Evolutionary conservation across 2,329 filamentous ascomycete species (phyloP), one percentile per base, ranked within the genome.

Genomic region (Mollisiaceae sp.): DNA sequence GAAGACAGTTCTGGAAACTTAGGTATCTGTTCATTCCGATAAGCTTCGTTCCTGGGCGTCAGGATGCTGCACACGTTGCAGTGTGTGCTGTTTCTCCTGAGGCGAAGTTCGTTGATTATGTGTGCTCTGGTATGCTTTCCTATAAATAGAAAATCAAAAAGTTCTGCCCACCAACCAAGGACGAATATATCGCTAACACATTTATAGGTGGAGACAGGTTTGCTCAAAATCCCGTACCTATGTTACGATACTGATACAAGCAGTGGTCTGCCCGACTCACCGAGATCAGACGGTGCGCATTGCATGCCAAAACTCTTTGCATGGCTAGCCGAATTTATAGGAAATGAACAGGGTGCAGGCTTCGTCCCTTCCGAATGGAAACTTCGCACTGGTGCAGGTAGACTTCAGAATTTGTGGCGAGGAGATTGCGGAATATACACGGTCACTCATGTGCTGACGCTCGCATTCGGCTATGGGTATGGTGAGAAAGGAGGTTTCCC

Each of bases 341-440:
- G 61, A 2, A 36, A 39, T 2, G 12, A 45, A 15, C 32, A 36
- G 11, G 12, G 18, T 3, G 32, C 39, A 4, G 15, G 18, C 1
- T 68, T 68, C 56, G 9, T 64, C 18, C 62, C 66, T 9, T 65
- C 43, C 9, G 64, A 68, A 14, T 70, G 68, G 68, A 54, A n/a
- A 14, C 41, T 65, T 27, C 60, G 68, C 4, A 62, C 57, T 6
- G 32, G 64, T 32, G 43, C 58, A 5, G 65, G 63, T 11, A 58
- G 60, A 27, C 43, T 45, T 4, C 67, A 69, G 47, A 27, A 60
- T 32, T 22, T 22, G 2, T 24, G 36, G 35, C 58, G 62, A 2
- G 62, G 56, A 22, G 63, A 70, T 41, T 68, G 66, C 52, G 68
- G 62, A 0, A 62, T 66, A 11, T 69, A 69, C 11, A 60, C 63